phyloP scores from a whole-genome alignment of 2,329 filamentous ascomycete species.

The Trichoderma harzianum region DNA sequence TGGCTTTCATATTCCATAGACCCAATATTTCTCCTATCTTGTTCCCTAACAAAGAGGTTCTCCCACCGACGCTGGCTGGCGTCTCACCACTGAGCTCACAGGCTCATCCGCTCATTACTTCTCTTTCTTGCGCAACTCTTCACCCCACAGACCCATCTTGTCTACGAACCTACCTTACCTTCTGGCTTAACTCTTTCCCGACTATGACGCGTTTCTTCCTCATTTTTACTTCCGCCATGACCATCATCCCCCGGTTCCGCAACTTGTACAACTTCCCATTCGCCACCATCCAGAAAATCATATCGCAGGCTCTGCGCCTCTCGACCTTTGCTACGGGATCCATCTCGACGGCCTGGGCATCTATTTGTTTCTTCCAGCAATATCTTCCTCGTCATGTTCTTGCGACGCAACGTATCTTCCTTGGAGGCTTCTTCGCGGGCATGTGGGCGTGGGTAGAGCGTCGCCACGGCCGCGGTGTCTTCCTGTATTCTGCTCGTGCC shows the following conservation, averaged over 20 bases:
- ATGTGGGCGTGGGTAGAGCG: constrained; percentile 79
- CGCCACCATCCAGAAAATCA: constrained; percentile 61
- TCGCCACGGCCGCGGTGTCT: constrained; percentile 61
- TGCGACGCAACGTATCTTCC: constrained; percentile 82
- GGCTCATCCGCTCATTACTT: constrained; percentile 82
- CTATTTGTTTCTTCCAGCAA: constrained; percentile 82
- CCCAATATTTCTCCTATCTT: constrained; percentile 81
- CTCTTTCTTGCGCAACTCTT: constrained; percentile 82
- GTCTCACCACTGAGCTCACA: constrained; percentile 76
- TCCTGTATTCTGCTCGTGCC: constrained; percentile 74
- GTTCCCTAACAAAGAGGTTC: constrained; percentile 68
- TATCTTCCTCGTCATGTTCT: constrained; percentile 71
- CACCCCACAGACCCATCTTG: constrained; percentile 89
- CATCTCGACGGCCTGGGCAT: constrained; percentile 85
- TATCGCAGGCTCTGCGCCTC: constrained; percentile 68
- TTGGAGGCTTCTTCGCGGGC: constrained; percentile 81
- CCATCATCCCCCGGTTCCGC: constrained; percentile 64
- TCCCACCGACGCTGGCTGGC: constrained; percentile 61
- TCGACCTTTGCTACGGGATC: constrained; percentile 72
- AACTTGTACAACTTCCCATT: constrained; percentile 67
- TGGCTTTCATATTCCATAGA: constrained; percentile 37
- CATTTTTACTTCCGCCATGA: constrained; percentile 66
- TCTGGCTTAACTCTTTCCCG: constrained; percentile 82
- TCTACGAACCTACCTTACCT: constrained; percentile 79
- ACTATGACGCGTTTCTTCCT: constrained; percentile 74